Percentiles rank a stretch among this genome's conserved stretches.
Conservation (phyloP, 2,329 filamentous ascomycete genomes). For the Aspergillus intermedius region DNA sequence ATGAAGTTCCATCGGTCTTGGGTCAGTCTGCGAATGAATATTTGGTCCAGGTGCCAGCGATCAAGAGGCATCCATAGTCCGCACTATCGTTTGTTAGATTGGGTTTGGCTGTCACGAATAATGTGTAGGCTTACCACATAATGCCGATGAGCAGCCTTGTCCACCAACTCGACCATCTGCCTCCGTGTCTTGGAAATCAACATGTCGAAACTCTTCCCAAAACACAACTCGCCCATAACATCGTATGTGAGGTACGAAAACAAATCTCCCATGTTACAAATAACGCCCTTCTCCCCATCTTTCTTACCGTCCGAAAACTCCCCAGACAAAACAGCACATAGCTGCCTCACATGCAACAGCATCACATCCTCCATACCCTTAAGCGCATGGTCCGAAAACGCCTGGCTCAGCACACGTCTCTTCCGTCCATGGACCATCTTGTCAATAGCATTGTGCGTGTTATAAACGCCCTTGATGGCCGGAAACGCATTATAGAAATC, state of each 20-base stretch:
- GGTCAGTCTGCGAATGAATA: conserved; percentile 62
- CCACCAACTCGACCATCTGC: conserved; percentile 61
- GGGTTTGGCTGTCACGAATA: too few relatives aligned
- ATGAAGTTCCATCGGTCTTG: conserved; percentile 63
- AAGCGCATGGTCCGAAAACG: conserved; percentile 61
- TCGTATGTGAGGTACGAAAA: conserved; percentile 45
- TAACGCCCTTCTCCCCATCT: conserved; percentile 15
- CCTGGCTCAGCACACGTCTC: conserved; percentile 63
- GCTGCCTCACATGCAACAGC: conserved; percentile 58
- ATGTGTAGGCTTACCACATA: conserved; percentile 48
- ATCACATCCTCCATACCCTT: conserved; percentile 64
- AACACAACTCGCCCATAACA: conserved; percentile 47
- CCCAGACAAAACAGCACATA: conserved; percentile 43
- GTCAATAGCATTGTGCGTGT: conserved; percentile 67
- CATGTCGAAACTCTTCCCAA: conserved; percentile 48
- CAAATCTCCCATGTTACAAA: conserved; percentile 32
- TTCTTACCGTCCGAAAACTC: conserved; percentile 11
- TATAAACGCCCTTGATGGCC: conserved; percentile 57
- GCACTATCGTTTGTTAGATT: too few relatives aligned
- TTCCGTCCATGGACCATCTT: conserved; percentile 64
- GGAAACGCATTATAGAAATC: conserved; percentile 69
- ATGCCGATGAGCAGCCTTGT: conserved; percentile 61
- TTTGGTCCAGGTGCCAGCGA: conserved; percentile 59
- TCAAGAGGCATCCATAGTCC: conserved; percentile 66
- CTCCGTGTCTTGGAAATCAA: conserved; percentile 43